Conservation (phyloP, 345 rosid species). For the Turnera subulata region DNA sequence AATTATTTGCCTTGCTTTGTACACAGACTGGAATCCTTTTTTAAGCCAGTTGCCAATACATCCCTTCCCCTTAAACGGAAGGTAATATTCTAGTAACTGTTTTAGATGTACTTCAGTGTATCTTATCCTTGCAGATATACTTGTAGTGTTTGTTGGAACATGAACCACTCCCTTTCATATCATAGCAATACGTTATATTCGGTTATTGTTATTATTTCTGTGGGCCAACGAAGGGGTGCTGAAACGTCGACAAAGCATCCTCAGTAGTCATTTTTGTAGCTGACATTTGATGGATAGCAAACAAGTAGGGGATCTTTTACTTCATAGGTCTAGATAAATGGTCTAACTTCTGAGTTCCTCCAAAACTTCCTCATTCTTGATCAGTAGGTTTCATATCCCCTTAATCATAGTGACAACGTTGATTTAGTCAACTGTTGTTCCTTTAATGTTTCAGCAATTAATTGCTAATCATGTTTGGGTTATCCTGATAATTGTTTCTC, state of each 20-base stretch:
- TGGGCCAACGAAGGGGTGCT: not conserved
- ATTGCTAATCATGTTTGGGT: not conserved
- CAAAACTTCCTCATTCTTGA: no score
- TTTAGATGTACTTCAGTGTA: slow-evolving; percentile 7
- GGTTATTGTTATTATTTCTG: not conserved
- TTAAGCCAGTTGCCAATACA: slow-evolving; percentile 60
- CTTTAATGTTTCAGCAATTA: not conserved
- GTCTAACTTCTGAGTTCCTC: not conserved
- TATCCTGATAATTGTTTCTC: not conserved
- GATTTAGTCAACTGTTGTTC: not conserved
- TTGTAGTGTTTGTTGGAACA: not conserved
- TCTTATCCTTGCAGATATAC: not conserved
- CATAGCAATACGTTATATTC: no score
- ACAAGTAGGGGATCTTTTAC: no score
- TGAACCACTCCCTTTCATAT: not conserved
- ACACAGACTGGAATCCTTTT: slow-evolving; percentile 67
- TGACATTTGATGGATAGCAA: not conserved
- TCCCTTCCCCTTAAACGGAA: slow-evolving; percentile 60
- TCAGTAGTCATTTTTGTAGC: not conserved
- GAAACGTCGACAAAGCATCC: not conserved
- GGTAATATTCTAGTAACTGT: slow-evolving; percentile 39
- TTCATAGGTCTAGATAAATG: slow-evolving; percentile 50
- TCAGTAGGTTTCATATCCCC: no score
- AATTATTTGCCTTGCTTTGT: slow-evolving; percentile 6
- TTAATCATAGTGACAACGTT: no score